Percentiles rank a stretch among this genome's conserved stretches.
phyloP scores from a whole-genome alignment of 1,139 yeast genomes.

The Diutina neorugosa region DNA sequence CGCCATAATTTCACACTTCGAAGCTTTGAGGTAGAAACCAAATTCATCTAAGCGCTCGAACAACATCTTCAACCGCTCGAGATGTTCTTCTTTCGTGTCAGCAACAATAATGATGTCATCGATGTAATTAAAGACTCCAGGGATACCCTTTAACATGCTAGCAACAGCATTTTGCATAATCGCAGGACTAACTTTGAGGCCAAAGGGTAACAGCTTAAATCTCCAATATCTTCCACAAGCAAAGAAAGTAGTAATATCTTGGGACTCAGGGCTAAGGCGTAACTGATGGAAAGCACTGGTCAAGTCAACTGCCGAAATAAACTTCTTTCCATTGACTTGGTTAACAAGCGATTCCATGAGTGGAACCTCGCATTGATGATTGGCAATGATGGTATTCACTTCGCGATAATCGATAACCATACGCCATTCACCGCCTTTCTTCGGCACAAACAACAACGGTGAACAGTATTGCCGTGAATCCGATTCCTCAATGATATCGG shows the following conservation, averaged over 20 bases:
- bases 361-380: neutral
- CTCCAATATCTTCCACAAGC: neutral
- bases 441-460: neutral
- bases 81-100: neutral
- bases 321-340: neutral
- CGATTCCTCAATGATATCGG: neutral
- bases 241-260: neutral
- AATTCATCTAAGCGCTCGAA: neutral
- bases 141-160: neutral
- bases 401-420: neutral
- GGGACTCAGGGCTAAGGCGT: too few relatives aligned
- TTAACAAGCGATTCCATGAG: neutral
- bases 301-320: neutral
- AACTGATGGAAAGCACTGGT: neutral
- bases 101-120: neutral
- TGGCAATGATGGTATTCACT: neutral
- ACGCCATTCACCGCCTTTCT: neutral
- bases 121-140: neutral
- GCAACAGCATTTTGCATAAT: neutral
- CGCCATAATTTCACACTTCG: neutral
- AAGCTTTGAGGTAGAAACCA: neutral
- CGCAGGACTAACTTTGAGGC: neutral
- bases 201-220: neutral
- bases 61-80: neutral
- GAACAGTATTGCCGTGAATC: neutral